Conservation (phyloP, 371 early-diverging fungal species). For the Mucor indicus region DNA sequence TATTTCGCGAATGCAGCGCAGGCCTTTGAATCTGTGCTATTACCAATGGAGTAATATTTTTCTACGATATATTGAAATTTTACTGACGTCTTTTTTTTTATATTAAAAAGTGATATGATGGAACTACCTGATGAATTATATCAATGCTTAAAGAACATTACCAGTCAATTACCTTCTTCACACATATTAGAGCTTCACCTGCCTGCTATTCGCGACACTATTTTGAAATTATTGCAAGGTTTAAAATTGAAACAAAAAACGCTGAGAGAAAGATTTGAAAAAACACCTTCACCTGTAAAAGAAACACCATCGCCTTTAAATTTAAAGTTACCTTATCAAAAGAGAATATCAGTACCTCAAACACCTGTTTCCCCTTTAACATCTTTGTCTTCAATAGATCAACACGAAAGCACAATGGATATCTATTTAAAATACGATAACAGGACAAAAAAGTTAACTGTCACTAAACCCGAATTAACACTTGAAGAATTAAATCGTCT, state of each 20-base stretch:
- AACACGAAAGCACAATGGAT: not conserved
- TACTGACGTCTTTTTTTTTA: not conserved
- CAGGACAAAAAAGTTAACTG: constrained; percentile 42
- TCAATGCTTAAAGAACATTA: constrained; percentile 40
- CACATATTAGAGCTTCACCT: constrained; percentile 48
- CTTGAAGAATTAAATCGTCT: constrained; percentile 38
- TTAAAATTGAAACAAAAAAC: constrained; percentile 53
- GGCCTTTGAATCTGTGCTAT: constrained; percentile 43
- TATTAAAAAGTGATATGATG: constrained; percentile 39
- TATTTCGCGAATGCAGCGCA: constrained; percentile 45
- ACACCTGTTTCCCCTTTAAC: constrained; percentile 9
- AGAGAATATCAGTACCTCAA: not conserved
- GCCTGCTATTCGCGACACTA: constrained; percentile 54
- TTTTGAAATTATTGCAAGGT: constrained; percentile 51
- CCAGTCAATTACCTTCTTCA: constrained; percentile 48
- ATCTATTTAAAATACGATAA: constrained; percentile 53
- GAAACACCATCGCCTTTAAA: not conserved
- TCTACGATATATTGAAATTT: not conserved
- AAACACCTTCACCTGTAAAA: not conserved
- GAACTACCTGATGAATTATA: constrained; percentile 51
- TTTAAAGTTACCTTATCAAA: not conserved
- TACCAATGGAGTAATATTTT: constrained; percentile 46
- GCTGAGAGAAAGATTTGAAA: constrained; percentile 30
- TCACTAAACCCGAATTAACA: constrained; percentile 30
- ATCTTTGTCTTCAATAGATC: constrained; percentile 5